Conservation (phyloP, 2,329 filamentous ascomycete genomes). For the Epichloe coenophiala region DNA sequence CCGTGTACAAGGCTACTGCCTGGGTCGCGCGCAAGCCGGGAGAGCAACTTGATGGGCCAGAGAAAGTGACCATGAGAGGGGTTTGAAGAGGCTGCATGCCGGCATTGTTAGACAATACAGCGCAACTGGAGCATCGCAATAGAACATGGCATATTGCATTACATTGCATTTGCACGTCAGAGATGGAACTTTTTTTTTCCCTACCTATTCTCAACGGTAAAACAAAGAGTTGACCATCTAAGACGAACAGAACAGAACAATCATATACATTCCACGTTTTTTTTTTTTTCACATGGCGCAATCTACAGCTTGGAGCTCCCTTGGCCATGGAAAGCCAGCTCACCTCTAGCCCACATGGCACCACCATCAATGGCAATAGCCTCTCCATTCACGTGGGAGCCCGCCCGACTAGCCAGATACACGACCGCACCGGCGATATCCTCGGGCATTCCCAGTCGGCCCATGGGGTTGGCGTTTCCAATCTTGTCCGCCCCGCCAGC, state of each 20-base stretch:
- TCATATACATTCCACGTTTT: too few species aligned
- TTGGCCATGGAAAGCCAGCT: constrained; percentile 22
- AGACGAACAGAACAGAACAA: too few species aligned
- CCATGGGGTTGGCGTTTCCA: constrained; percentile 49
- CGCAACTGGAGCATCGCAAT: background rate
- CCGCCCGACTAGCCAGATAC: constrained; percentile 55
- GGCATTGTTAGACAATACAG: background rate
- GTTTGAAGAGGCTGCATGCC: background rate
- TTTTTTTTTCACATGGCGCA: background rate
- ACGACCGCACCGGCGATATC: constrained; percentile 70
- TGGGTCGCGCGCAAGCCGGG: constrained; percentile 71
- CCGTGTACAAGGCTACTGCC: constrained; percentile 63
- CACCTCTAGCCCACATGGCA: constrained; percentile 35
- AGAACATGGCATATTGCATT: background rate
- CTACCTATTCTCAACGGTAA: background rate
- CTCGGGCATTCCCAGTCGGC: constrained; percentile 55
- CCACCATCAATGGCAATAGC: constrained; percentile 60
- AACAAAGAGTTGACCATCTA: too few species aligned
- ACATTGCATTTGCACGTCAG: too few species aligned
- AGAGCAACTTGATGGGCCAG: background rate
- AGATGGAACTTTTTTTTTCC: background rate
- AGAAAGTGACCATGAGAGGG: background rate
- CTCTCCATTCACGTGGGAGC: constrained; percentile 58
- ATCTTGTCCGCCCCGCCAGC: constrained; percentile 53
- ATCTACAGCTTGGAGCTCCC: constrained; percentile 26